phyloP scores from a whole-genome alignment of 352 stramenopile species.

The Saprolegnia parasitica region DNA sequence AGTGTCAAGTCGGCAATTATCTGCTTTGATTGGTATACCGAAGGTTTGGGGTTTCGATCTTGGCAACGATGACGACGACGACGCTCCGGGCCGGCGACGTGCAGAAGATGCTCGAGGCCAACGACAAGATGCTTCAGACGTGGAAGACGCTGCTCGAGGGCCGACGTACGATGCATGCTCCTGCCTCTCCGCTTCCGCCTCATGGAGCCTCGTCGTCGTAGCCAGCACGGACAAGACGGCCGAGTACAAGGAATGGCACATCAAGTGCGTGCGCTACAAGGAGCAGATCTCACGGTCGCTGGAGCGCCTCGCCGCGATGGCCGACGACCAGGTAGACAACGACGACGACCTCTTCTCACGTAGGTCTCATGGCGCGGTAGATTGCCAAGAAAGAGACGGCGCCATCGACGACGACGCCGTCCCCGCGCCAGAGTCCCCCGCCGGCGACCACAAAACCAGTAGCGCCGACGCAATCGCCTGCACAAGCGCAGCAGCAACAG shows the following conservation, averaged over 20 bases:
- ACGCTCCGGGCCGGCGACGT: constrained; percentile 41
- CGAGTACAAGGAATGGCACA: constrained; percentile 73
- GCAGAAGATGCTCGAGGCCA: constrained; percentile 82
- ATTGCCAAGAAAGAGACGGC: constrained; percentile 30
- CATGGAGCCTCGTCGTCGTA: background rate
- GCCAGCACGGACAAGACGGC: constrained; percentile 46
- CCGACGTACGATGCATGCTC: constrained; percentile 45
- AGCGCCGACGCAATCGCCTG: constrained; percentile 8
- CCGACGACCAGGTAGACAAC: constrained; percentile 71
- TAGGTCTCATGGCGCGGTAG: background rate
- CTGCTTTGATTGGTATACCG: background rate
- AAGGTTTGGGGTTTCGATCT: constrained; percentile 1
- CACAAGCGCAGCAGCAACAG: constrained; percentile 9
- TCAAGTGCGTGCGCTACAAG: constrained; percentile 53
- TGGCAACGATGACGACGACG: constrained; percentile 1
- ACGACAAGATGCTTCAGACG: constrained; percentile 63
- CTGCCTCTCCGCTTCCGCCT: background rate
- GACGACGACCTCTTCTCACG: background rate
- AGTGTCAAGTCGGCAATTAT: background rate
- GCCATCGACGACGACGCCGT: background rate
- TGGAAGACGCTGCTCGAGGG: constrained; percentile 72
- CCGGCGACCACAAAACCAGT: constrained; percentile 25
- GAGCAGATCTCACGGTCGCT: constrained; percentile 70
- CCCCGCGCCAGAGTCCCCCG: background rate
- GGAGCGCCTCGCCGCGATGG: constrained; percentile 68